Percentiles rank a stretch among this genome's conserved stretches.
phyloP scores from a whole-genome alignment of 169 alveolate species.

The Hepatocystis sp. region DNA sequence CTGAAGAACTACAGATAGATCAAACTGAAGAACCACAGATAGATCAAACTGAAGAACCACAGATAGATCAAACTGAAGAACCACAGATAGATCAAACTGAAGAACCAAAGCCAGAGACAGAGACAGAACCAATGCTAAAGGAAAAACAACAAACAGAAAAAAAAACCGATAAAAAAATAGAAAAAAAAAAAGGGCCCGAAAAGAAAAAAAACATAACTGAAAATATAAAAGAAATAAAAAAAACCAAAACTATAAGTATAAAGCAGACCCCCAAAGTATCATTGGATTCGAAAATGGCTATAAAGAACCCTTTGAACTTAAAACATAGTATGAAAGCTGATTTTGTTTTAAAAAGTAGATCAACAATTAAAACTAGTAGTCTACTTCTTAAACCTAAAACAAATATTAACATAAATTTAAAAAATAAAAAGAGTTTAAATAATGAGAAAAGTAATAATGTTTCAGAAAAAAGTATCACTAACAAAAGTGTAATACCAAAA shows the following conservation, averaged over 20 bases:
- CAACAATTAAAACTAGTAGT: conserved; percentile 29
- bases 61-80: too few species aligned
- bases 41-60: too few species aligned
- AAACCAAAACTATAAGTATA: conserved; percentile 11
- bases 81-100: too few species aligned
- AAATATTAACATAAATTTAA: conserved; percentile 14
- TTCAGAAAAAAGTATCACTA: conserved; percentile 22
- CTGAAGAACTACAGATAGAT: too few species aligned
- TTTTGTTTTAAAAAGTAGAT: conserved; percentile 12
- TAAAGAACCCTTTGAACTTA: conserved; percentile 1
- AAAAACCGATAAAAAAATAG: neutral
- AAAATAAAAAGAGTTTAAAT: conserved; percentile 39
- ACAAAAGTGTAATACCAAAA: neutral
- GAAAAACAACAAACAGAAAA: neutral
- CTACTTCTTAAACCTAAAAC: conserved; percentile 23
- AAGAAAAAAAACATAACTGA: conserved; percentile 3
- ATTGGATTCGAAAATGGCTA: conserved; percentile 2
- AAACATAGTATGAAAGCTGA: conserved; percentile 25
- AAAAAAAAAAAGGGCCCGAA: conserved; percentile 12
- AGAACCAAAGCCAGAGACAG: too few species aligned
- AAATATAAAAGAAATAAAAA: conserved; percentile 28
- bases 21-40: too few species aligned
- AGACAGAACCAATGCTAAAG: neutral
- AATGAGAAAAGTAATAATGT: conserved; percentile 43
- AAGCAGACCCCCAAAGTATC: neutral